Percentiles rank a stretch among this genome's conserved stretches.
These are phyloP conservation scores for Pogostemon cablin DNA, from an alignment of 257 asterid genomes.

Conservation along the genomic window DNA sequence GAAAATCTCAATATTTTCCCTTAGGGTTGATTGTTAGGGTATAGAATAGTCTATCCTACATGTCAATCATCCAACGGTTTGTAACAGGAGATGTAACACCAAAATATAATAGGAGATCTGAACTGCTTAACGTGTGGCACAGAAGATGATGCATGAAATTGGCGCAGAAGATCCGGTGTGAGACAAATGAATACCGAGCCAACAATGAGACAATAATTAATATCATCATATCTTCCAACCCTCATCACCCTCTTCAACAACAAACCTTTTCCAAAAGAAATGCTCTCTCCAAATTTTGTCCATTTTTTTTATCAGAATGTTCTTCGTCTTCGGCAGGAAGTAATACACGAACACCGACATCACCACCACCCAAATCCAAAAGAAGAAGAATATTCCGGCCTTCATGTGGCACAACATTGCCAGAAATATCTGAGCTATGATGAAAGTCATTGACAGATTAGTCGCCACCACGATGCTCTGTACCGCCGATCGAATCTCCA, in stretches of 20 bases:
- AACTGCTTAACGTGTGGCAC: too few species aligned
- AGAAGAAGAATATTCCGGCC: constrained; percentile 39
- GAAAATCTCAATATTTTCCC: too few species aligned
- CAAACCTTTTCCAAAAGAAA: constrained; percentile 33
- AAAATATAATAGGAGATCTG: too few species aligned
- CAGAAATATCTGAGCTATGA: constrained; percentile 36
- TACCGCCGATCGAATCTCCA: constrained; percentile 45
- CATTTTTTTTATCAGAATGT: constrained; percentile 35
- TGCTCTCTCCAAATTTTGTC: constrained; percentile 29
- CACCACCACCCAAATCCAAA: constrained; percentile 28
- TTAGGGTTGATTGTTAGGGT: too few species aligned
- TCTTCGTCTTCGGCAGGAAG: constrained; percentile 36
- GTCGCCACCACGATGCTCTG: constrained; percentile 42
- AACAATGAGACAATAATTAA: too few species aligned
- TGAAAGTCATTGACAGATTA: constrained; percentile 34
- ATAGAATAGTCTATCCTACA: too few species aligned
- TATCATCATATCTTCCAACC: background rate
- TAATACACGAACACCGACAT: constrained; percentile 28
- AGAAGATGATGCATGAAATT: too few species aligned
- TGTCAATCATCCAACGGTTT: too few species aligned
- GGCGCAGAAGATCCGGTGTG: too few species aligned
- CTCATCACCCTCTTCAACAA: background rate
- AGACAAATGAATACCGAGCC: too few species aligned
- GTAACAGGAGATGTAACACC: too few species aligned
- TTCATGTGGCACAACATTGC: constrained; percentile 38